Percentiles rank a stretch among this genome's conserved stretches.
Evolutionary conservation across 306 rosid genomes (phyloP).

Genomic region (Inga leiocalycina): DNA sequence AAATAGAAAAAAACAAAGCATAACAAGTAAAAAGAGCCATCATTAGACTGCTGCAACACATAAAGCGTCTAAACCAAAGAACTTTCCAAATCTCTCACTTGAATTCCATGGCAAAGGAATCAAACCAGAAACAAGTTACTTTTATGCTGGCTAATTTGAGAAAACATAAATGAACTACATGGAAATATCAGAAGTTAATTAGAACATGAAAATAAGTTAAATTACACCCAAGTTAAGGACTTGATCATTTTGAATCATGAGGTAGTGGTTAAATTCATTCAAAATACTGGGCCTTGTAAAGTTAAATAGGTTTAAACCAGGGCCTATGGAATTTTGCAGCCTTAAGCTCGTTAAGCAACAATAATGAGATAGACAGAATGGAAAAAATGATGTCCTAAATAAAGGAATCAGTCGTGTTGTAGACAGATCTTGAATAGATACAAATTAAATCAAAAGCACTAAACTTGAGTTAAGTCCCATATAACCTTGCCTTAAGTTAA

Average conservation of each 20-base stretch:
- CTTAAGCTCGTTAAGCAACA: not conserved
- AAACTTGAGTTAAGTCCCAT: not conserved
- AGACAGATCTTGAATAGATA: not conserved
- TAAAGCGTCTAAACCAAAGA: slow-evolving; percentile 1
- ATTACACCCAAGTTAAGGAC: not conserved
- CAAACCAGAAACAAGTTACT: not conserved
- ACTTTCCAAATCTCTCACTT: not conserved
- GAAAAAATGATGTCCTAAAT: not conserved
- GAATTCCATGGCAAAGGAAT: not conserved
- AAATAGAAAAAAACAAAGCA: not conserved
- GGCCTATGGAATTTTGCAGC: not conserved
- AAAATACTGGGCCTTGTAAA: not conserved
- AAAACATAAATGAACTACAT: not conserved
- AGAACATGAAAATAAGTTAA: not conserved
- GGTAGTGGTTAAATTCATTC: not conserved
- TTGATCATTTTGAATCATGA: not conserved
- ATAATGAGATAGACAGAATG: not conserved
- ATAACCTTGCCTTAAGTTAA: not conserved
- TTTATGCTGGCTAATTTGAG: not conserved
- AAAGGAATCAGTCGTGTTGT: not conserved
- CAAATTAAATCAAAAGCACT: not conserved
- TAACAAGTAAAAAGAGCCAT: slow-evolving; percentile 9
- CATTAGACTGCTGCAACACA: slow-evolving; percentile 16
- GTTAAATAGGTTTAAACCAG: not conserved
- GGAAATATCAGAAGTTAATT: not conserved